Conservation (phyloP, 192 early-diverging fungal species). For the Chytriomyces sp. region DNA sequence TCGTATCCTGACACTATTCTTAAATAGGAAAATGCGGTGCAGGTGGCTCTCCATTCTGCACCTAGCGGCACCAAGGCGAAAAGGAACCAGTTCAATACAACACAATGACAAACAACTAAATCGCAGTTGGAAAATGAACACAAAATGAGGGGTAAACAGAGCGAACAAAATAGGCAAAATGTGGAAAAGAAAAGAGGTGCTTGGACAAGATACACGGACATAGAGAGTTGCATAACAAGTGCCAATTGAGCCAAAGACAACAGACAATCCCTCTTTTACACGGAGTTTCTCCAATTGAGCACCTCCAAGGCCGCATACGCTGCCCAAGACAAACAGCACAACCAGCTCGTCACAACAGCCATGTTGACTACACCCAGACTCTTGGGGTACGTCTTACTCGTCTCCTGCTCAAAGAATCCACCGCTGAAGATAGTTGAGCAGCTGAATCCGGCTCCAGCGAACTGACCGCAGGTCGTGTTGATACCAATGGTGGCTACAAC, state of each 20-base stretch:
- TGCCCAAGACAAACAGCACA: slow-evolving; percentile 32
- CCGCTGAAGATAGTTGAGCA: slow-evolving; percentile 33
- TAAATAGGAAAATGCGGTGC: no score
- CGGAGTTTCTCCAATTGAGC: slow-evolving; percentile 36
- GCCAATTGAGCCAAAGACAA: no score
- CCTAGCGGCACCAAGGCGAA: no score
- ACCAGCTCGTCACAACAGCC: slow-evolving; percentile 34
- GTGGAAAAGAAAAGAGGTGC: not conserved
- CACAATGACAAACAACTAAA: no score
- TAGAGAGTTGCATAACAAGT: no score
- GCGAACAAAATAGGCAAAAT: not conserved
- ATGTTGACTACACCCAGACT: slow-evolving; percentile 30
- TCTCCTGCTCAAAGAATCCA: slow-evolving; percentile 44
- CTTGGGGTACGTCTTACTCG: slow-evolving; percentile 34
- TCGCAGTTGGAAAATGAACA: no score
- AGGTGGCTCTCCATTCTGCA: no score
- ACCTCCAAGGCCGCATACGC: slow-evolving; percentile 36
- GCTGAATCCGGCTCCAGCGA: slow-evolving; percentile 23
- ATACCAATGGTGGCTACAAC: slow-evolving; percentile 35
- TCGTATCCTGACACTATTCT: no score
- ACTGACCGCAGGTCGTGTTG: slow-evolving; percentile 34
- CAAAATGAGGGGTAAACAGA: not conserved
- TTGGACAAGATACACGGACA: not conserved
- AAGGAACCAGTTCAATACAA: no score
- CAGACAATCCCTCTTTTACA: not conserved